Percentiles rank a stretch among this genome's conserved stretches.
Conservation (phyloP, 257 asterid species). For the Penstemon barbatus region DNA sequence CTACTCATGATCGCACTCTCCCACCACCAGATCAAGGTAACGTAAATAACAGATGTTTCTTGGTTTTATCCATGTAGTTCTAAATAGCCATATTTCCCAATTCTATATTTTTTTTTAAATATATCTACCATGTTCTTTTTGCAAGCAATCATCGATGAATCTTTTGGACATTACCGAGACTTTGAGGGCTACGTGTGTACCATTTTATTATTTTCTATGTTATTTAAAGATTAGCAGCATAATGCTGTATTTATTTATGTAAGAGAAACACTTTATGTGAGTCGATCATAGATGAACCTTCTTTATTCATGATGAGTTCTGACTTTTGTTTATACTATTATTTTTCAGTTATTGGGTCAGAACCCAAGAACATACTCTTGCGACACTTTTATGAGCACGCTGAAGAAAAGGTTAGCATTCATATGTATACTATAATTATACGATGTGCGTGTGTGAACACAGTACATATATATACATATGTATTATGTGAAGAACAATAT, state of each 20-base stretch:
- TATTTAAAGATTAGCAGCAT: not conserved
- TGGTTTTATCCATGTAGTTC: not conserved
- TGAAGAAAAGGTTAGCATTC: slow-evolving; percentile 42
- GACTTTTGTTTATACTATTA: not conserved
- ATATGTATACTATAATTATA: not conserved
- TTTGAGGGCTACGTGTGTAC: not conserved
- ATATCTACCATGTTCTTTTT: not conserved
- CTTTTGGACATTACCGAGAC: not conserved
- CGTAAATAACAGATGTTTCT: not conserved
- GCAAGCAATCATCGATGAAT: slow-evolving; percentile 8
- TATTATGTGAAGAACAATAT: not conserved
- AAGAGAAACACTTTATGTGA: not conserved
- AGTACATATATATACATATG: not conserved
- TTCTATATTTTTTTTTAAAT: not conserved
- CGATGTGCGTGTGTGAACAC: too few relatives aligned
- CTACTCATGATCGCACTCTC: slow-evolving; percentile 49
- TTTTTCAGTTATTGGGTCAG: slow-evolving; percentile 36
- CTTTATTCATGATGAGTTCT: not conserved
- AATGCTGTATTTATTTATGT: not conserved
- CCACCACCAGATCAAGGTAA: slow-evolving; percentile 57
- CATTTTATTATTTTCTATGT: not conserved
- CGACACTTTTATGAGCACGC: slow-evolving; percentile 45
- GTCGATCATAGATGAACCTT: not conserved
- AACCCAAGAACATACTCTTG: slow-evolving; percentile 41
- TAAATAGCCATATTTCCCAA: not conserved